Evolutionary conservation across 2,329 filamentous ascomycete genomes (phyloP).

Genomic region (Talaromyces pinophilus): DNA sequence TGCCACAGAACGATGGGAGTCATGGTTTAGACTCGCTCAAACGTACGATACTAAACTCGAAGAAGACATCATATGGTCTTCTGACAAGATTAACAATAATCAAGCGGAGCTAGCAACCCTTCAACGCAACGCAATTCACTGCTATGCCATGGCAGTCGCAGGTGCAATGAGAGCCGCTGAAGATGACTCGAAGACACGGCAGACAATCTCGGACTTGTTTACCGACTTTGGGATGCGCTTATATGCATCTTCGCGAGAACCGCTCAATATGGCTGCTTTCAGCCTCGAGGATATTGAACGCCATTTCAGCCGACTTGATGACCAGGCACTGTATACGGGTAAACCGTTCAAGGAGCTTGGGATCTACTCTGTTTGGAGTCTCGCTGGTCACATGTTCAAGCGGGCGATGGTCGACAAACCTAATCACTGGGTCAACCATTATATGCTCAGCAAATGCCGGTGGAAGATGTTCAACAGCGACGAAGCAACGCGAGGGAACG

Average conservation of each 20-base stretch:
- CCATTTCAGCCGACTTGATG: conserved; percentile 59
- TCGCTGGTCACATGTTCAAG: conserved; percentile 63
- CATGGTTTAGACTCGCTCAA: conserved; percentile 85
- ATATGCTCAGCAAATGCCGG: conserved; percentile 69
- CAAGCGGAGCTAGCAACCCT: conserved; percentile 71
- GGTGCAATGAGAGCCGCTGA: conserved; percentile 61
- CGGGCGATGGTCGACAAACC: conserved; percentile 60
- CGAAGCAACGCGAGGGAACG: conserved; percentile 41
- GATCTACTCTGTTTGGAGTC: conserved; percentile 64
- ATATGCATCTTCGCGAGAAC: conserved; percentile 68
- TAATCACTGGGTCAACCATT: conserved; percentile 67
- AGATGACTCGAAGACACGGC: conserved; percentile 54
- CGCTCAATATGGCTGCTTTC: conserved; percentile 69
- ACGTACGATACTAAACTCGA: conserved; percentile 86
- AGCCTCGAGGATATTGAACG: conserved; percentile 61
- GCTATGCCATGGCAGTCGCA: conserved; percentile 70
- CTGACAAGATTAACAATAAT: conserved; percentile 87
- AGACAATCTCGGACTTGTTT: conserved; percentile 65
- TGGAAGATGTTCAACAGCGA: conserved; percentile 68
- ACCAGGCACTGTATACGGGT: conserved; percentile 58
- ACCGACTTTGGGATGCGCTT: conserved; percentile 68
- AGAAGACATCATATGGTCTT: conserved; percentile 82
- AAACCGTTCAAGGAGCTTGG: conserved; percentile 59
- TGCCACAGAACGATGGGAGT: conserved; percentile 79
- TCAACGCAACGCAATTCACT: conserved; percentile 80